Conservation (phyloP, 129 eudicot genomes). For the Saussurea involucrata region DNA sequence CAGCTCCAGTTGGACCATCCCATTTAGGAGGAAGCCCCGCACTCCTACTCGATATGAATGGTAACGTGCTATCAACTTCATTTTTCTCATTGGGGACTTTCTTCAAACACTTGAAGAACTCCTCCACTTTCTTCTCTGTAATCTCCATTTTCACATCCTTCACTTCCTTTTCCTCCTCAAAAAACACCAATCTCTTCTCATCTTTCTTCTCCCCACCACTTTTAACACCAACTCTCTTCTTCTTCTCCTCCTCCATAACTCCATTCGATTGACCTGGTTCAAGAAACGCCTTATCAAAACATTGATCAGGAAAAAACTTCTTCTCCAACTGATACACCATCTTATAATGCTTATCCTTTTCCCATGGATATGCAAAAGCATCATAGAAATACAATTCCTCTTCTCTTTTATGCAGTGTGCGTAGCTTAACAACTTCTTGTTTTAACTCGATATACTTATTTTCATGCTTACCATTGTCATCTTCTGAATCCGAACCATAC, state of each 20-base stretch:
- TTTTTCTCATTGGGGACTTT: constrained; percentile 61
- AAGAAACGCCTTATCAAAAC: constrained; percentile 95
- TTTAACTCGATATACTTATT: constrained; percentile 59
- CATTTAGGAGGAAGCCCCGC: constrained; percentile 86
- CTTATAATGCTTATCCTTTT: constrained; percentile 94
- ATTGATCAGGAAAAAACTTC: constrained; percentile 90
- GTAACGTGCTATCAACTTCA: constrained; percentile 38
- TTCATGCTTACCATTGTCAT: constrained; percentile 33
- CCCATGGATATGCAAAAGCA: constrained; percentile 93
- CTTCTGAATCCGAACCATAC: constrained; percentile 86
- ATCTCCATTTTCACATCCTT: constrained; percentile 43
- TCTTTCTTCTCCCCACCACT: constrained; percentile 18
- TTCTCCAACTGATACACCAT: constrained; percentile 99
- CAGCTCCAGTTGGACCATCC: constrained; percentile 79
- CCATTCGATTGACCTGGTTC: constrained; percentile 60
- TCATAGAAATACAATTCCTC: constrained; percentile 91
- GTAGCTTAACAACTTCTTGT: constrained; percentile 82
- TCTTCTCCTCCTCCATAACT: constrained; percentile 8
- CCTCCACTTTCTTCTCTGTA: constrained; percentile 92
- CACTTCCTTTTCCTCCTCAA: constrained; percentile 39
- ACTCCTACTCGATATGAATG: constrained; percentile 72
- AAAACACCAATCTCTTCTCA: constrained; percentile 55
- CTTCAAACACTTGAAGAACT: constrained; percentile 93
- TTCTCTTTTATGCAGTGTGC: constrained; percentile 74
- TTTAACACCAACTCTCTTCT: constrained; percentile 3